These are phyloP conservation scores for Rutstroemia sp. DNA, from an alignment of 2,329 filamentous ascomycete species.

Conservation along the genomic window DNA sequence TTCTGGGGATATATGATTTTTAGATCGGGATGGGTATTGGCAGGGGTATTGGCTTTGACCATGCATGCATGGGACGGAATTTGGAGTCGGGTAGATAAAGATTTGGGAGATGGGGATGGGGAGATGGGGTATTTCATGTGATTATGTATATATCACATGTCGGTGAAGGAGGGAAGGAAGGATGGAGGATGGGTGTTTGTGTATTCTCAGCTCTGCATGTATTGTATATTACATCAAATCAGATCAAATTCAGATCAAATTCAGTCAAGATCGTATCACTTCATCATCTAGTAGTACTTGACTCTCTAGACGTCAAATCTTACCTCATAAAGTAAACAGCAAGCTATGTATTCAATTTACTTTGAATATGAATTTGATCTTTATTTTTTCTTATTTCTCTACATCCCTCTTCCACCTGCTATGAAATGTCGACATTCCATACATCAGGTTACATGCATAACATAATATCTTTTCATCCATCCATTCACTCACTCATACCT, in stretches of 20 bases:
- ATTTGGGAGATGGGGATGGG: too few species aligned
- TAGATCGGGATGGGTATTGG: background rate
- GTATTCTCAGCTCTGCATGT: background rate
- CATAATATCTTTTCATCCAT: background rate
- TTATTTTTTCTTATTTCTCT: too few species aligned
- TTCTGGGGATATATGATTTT: background rate
- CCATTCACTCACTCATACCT: background rate
- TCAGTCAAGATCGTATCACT: too few species aligned
- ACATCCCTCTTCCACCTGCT: too few species aligned
- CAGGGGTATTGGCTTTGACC: background rate
- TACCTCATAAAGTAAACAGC: too few species aligned
- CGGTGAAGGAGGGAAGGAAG: too few species aligned
- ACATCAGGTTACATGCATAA: background rate
- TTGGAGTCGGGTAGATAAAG: background rate
- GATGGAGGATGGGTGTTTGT: background rate
- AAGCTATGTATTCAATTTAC: too few species aligned
- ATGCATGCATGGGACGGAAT: too few species aligned
- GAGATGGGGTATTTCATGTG: background rate
- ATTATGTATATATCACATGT: background rate
- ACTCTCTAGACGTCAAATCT: too few species aligned
- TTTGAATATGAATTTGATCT: too few species aligned
- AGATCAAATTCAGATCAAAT: background rate
- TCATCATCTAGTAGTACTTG: too few species aligned
- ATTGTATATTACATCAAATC: background rate
- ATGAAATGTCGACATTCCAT: too few species aligned